Conservation (phyloP, 352 stramenopile species). For the Globisporangium middletonii region DNA sequence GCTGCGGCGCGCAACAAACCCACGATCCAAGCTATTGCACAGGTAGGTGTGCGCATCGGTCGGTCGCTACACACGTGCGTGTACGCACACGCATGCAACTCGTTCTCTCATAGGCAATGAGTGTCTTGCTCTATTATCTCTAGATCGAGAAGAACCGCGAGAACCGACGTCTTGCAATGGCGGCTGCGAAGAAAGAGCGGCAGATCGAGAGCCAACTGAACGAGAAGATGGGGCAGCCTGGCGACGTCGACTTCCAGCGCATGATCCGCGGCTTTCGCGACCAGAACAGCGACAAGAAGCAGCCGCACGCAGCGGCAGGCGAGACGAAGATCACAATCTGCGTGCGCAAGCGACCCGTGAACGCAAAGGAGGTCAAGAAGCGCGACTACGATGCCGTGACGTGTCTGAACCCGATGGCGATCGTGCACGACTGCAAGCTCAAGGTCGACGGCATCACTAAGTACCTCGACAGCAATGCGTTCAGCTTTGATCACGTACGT, state of each 20-base stretch:
- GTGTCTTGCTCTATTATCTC: not conserved
- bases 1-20: conserved; percentile 32
- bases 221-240: conserved; percentile 73
- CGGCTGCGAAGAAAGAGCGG: conserved; percentile 81
- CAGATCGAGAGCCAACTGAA: conserved; percentile 77
- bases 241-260: conserved; percentile 89
- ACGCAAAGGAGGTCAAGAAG: conserved; percentile 84
- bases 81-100: not conserved
- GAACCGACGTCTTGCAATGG: conserved; percentile 78
- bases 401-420: conserved; percentile 90
- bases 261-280: conserved; percentile 88
- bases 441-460: conserved; percentile 99
- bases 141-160: conserved; percentile 86
- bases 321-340: conserved; percentile 94
- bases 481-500: conserved; percentile 83
- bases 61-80: too few species aligned
- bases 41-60: conserved; percentile 14
- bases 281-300: conserved; percentile 56
- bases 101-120: not conserved
- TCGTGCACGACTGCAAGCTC: conserved; percentile 97
- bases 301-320: conserved; percentile 32
- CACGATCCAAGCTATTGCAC: conserved; percentile 62
- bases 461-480: conserved; percentile 96
- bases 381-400: conserved; percentile 96
- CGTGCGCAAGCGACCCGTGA: conserved; percentile 95